Evolutionary conservation across 768 basidiomycete genomes (phyloP), one percentile per base, ranked within the genome.

Genomic region (Xerocomus spinulosus): DNA sequence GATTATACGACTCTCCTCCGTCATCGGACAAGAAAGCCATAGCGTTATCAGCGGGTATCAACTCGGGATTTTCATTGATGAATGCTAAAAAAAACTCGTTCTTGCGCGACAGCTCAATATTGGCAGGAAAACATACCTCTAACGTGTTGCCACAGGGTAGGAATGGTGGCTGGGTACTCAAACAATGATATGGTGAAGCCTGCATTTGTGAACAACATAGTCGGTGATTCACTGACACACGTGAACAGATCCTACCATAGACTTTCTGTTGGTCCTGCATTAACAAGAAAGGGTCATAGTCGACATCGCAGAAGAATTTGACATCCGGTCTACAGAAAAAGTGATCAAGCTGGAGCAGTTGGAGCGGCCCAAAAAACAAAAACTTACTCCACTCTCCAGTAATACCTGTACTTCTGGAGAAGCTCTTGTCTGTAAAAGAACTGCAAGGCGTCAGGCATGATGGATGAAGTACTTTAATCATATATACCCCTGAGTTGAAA

Each of bases 311-410:
- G 68, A 85, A 92, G 63, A 80, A 83, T 61, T 83, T 81, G 46
- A 93, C 81, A 48, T 77, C 77, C 6, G 92, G 91, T 56, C 85
- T 87, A 45, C 32, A 53, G 7, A 21, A 32, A 33, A 26, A 18
- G 17, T 42, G 17, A 42, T 45, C 30, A 57, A 39, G 28, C 50
- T 60, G 46, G 37, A 23, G 29, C n/a, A n/a, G n/a, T n/a, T n/a
- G n/a, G 33, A 34, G n/a, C 12, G 23, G 26, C 28, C 42, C 25
- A 12, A 17, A 39, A 32, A 18, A 14, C n/a, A 5, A 32, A 7
- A 69, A n/a, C 85, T 63, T 59, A 89, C 84, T 92, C 90, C 24
- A 94, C 80, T 54, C 91, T 83, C 91, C 90, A 94, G 67, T 94
- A 93, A 67, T 90, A 94, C 36, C 81, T 79, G 66, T 84, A 92